These are phyloP conservation scores for Penicillium sp. DNA, from an alignment of 2,329 filamentous ascomycete genomes.

Conservation along the genomic window DNA sequence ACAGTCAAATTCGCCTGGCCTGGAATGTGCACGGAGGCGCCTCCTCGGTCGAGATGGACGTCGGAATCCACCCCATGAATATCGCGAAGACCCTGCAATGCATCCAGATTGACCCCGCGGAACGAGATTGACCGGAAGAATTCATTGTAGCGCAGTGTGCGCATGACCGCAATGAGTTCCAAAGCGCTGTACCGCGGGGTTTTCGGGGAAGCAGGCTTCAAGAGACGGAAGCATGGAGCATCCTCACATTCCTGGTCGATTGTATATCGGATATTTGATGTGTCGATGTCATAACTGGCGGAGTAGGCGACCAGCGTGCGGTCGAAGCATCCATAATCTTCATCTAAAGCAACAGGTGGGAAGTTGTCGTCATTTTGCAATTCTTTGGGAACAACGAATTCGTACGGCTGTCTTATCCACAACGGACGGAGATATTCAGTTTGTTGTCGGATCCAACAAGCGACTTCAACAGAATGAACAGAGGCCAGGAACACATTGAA, in stretches of 20 bases:
- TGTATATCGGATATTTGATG: constrained; percentile 64
- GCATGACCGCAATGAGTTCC: constrained; percentile 69
- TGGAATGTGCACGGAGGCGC: constrained; percentile 53
- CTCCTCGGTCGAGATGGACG: constrained; percentile 60
- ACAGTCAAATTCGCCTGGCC: constrained; percentile 58
- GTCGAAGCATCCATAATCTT: constrained; percentile 65
- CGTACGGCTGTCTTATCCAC: constrained; percentile 64
- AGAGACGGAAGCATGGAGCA: constrained; percentile 64
- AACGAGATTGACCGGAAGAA: constrained; percentile 68
- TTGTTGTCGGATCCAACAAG: constrained; percentile 59
- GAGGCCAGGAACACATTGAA: constrained; percentile 63
- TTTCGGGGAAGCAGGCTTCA: constrained; percentile 53
- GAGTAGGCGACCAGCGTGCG: constrained; percentile 69
- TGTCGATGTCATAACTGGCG: constrained; percentile 66
- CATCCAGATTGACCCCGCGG: constrained; percentile 62
- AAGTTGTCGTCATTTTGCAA: constrained; percentile 53
- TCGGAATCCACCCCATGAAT: constrained; percentile 62
- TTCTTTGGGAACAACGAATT: constrained; percentile 59
- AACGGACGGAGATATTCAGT: constrained; percentile 65
- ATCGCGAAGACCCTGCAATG: constrained; percentile 62
- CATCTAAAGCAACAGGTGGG: constrained; percentile 50
- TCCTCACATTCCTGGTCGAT: constrained; percentile 64
- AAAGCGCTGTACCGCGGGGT: constrained; percentile 57
- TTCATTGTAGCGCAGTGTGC: constrained; percentile 69
- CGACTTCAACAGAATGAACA: constrained; percentile 63